Conservation (phyloP, 108 stramenopile genomes). For the Conticribra weissflogii region DNA sequence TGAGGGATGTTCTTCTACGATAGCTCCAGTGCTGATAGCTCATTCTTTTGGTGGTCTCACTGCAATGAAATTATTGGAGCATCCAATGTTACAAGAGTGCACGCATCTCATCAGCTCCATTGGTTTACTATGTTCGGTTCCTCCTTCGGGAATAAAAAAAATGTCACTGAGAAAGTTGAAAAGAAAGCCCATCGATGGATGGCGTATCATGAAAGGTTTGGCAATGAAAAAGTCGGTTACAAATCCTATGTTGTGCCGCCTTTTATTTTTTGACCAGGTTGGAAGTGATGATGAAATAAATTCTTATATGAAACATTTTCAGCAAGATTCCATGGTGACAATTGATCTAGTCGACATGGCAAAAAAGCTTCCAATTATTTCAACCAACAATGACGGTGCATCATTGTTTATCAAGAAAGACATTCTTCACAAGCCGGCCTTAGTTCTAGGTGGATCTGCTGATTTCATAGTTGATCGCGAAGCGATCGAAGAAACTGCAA, state of each 20-base stretch:
- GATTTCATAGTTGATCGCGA: conserved; percentile 74
- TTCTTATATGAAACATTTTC: conserved; percentile 62
- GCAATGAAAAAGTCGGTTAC: conserved; percentile 58
- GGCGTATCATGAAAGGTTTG: conserved; percentile 67
- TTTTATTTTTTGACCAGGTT: conserved; percentile 67
- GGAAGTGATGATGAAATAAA: no score
- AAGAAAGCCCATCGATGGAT: conserved; percentile 51
- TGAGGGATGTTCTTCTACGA: background rate
- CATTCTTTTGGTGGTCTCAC: conserved; percentile 68
- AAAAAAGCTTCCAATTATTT: conserved; percentile 46
- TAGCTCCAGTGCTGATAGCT: conserved; percentile 53
- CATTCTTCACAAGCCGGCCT: conserved; percentile 29
- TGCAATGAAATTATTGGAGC: conserved; percentile 66
- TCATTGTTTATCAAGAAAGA: conserved; percentile 27
- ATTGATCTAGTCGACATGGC: conserved; percentile 62
- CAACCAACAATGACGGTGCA: conserved; percentile 29
- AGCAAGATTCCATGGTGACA: conserved; percentile 54
- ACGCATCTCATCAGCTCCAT: conserved; percentile 18
- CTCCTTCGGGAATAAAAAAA: background rate
- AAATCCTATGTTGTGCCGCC: conserved; percentile 49
- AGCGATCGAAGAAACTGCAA: conserved; percentile 62
- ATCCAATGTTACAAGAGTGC: conserved; percentile 10
- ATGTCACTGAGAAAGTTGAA: conserved; percentile 56
- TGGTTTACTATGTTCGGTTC: background rate
- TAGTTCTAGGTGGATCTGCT: conserved; percentile 65